Base-by-base conservation (phyloP, 352 stramenopile genomes). In the Globisporangium nunn region DNA sequence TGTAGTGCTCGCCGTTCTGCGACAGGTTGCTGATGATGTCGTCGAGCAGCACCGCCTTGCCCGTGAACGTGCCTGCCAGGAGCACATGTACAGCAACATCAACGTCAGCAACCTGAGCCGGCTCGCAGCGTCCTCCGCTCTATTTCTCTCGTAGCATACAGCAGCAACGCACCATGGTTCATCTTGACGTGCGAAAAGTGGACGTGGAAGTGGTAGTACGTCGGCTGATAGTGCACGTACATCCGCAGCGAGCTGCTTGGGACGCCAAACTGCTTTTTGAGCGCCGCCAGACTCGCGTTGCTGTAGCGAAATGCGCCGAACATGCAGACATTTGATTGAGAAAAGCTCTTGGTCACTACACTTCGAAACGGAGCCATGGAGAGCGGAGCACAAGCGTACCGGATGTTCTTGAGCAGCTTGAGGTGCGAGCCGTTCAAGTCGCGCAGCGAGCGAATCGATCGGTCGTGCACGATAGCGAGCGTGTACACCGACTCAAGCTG, bases 191-290 rank as follows among this genome's bases (percentile, higher is more conserved):
- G 85, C 30, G 78, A 87, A 50, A 95, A 93, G 52, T 95, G 85
- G 15, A 95, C 80, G 55, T 95, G 85, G 51, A 95, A 74, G 60
- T 95, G 85, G 57, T 95, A 95, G 62, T 95, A 95, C 49, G 85
- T 91, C 31, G 85, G 85, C 70, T 92, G 85, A 52, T 95, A 95
- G 71, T 95, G 85, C 59, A 95, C 75, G 61, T 93, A 95, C 64
- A 91, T 71, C 52, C 85, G 83, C 33, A 95, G 55, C 12, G 71
- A 76, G 56, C 70, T 91, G 28, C 59, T 52, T 0, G 63, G 50
- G 2, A 87, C 65, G n/a, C 71, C 70, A 51, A 89, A 93, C 53
- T 87, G 80, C 43, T 63, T 18, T 15, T 60, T 58, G n/a, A 95
- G 56, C 44, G 74, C 66, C 5, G 71, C 48, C 43, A 91, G 54